A percentile compares a stretch with the other conserved stretches of the same genome.
Evolutionary conservation across 108 stramenopile species (phyloP).

Genomic region (Chaetoceros tenuissimus): DNA sequence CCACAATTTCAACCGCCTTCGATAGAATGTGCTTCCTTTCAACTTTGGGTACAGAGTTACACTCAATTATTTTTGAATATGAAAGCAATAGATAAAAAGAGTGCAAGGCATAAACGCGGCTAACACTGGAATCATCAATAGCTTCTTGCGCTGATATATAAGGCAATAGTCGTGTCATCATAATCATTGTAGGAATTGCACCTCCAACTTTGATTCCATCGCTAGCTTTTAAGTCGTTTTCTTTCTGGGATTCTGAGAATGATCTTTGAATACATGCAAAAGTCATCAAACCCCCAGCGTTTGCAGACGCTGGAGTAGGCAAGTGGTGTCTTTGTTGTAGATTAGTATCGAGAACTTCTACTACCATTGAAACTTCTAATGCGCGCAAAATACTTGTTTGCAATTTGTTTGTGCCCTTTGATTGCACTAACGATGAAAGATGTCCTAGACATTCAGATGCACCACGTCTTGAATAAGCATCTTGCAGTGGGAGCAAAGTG

Average conservation of each 20-base stretch:
- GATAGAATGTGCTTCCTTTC: slow-evolving; percentile 45
- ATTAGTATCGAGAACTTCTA: slow-evolving; percentile 40
- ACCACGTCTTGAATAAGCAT: slow-evolving; percentile 51
- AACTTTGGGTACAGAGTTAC: slow-evolving; percentile 18
- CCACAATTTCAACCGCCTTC: slow-evolving; percentile 65
- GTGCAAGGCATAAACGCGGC: slow-evolving; percentile 59
- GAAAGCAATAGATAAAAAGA: slow-evolving; percentile 60
- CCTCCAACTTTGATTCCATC: slow-evolving; percentile 16
- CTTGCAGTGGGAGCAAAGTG: slow-evolving; percentile 50
- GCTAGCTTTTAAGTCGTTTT: slow-evolving; percentile 15
- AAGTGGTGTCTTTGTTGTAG: slow-evolving; percentile 32
- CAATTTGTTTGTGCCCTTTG: slow-evolving; percentile 54
- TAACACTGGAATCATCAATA: slow-evolving; percentile 38
- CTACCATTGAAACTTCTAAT: slow-evolving; percentile 52
- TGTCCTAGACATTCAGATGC: slow-evolving; percentile 74
- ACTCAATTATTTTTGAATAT: slow-evolving; percentile 32
- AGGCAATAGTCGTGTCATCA: slow-evolving; percentile 74
- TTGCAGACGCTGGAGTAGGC: slow-evolving; percentile 45
- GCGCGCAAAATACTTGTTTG: slow-evolving; percentile 73
- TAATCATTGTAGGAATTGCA: slow-evolving; percentile 45
- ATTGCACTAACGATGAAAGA: slow-evolving; percentile 58
- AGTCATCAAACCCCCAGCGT: slow-evolving; percentile 60
- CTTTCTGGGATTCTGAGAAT: slow-evolving; percentile 19
- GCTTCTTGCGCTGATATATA: slow-evolving; percentile 43
- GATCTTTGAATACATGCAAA: slow-evolving; percentile 75